phyloP scores from a whole-genome alignment of 345 rosid genomes.

The Dovyalis caffra region DNA sequence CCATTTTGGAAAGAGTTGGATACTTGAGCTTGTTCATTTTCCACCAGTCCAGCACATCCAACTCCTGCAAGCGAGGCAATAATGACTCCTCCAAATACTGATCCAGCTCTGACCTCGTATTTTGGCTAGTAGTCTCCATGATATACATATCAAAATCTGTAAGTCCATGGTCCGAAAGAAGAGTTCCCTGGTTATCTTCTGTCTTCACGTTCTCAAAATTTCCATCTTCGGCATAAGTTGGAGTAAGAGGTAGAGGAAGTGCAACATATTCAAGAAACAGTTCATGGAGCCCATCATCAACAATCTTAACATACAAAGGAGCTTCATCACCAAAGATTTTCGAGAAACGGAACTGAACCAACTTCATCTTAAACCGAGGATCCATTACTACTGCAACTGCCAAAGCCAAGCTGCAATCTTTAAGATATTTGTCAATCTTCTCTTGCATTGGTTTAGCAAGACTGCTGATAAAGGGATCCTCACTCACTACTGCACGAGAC shows the following conservation, averaged over 20 bases:
- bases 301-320: slow-evolving; percentile 53
- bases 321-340: slow-evolving; percentile 82
- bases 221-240: slow-evolving; percentile 57
- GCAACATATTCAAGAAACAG: slow-evolving; percentile 74
- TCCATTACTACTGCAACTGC: slow-evolving; percentile 91
- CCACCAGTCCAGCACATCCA: slow-evolving; percentile 90
- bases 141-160: slow-evolving; percentile 78
- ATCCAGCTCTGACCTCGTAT: slow-evolving; percentile 78
- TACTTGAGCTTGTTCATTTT: slow-evolving; percentile 78
- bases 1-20: slow-evolving; percentile 83
- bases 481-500: slow-evolving; percentile 49
- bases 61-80: slow-evolving; percentile 70
- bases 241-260: slow-evolving; percentile 67
- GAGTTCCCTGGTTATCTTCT: slow-evolving; percentile 44
- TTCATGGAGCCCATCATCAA: slow-evolving; percentile 80
- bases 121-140: slow-evolving; percentile 70
- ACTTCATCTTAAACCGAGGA: slow-evolving; percentile 94
- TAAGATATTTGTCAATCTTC: slow-evolving; percentile 66
- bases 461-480: slow-evolving; percentile 54
- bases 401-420: slow-evolving; percentile 77
- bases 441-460: slow-evolving; percentile 63
- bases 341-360: slow-evolving; percentile 87
- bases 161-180: slow-evolving; percentile 60
- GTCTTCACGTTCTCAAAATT: slow-evolving; percentile 24
- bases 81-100: slow-evolving; percentile 83